Conservation (phyloP, 2,329 filamentous ascomycete genomes). For the Rhynchosporium graminicola region DNA sequence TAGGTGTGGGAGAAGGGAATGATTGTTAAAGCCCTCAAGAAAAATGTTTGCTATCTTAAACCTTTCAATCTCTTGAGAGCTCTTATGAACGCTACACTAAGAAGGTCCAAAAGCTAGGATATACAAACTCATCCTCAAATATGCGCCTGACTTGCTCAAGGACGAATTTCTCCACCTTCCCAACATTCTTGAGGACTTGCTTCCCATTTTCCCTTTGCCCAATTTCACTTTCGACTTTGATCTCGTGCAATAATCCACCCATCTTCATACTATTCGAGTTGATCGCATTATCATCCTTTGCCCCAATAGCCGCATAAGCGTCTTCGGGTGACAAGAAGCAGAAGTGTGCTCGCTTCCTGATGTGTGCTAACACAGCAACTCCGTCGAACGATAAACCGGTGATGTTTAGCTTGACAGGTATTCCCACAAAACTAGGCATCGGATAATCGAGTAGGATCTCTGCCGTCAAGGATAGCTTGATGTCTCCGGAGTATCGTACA, state of each 20-base stretch:
- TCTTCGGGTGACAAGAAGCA: constrained; percentile 95
- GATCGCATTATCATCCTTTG: constrained; percentile 30
- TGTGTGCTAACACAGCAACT: constrained; percentile 87
- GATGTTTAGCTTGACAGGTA: constrained; percentile 91
- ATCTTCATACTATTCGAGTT: constrained; percentile 47
- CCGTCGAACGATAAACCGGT: constrained; percentile 95
- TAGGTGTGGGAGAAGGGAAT: neutral
- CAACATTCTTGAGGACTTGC: constrained; percentile 96
- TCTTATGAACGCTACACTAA: constrained; percentile 58
- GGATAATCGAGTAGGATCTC: constrained; percentile 97
- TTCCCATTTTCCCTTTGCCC: constrained; percentile 88
- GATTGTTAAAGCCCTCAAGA: neutral
- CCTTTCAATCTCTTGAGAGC: neutral
- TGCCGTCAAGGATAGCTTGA: constrained; percentile 85
- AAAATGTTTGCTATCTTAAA: neutral
- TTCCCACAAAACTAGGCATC: constrained; percentile 96
- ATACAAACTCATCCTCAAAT: constrained; percentile 98
- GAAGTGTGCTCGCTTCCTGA: constrained; percentile 85
- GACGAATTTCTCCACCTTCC: constrained; percentile 97
- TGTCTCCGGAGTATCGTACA: constrained; percentile 84
- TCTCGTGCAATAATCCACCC: constrained; percentile 84
- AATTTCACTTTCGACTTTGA: constrained; percentile 96
- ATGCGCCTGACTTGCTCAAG: constrained; percentile 94
- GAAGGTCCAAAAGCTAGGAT: constrained; percentile 98
- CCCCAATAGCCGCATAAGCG: constrained; percentile 67